Evolutionary conservation across 2,329 filamentous ascomycete genomes (phyloP).

Genomic region (Penicillium sclerotigenum): DNA sequence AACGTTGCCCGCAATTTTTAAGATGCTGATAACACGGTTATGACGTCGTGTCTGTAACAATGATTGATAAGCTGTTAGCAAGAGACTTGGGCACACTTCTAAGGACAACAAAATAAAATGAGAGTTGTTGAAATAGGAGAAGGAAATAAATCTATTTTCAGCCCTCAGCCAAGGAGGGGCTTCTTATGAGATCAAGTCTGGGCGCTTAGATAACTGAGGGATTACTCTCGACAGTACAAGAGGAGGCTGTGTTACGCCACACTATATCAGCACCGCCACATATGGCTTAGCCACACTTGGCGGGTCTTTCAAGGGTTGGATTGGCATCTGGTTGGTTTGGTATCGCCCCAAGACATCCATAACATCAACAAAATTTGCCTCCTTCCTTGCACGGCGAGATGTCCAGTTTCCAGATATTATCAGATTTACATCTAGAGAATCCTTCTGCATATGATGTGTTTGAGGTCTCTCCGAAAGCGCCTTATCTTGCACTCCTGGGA

Average conservation of each 20-base stretch:
- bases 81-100: background rate
- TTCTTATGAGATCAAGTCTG: constrained; percentile 18
- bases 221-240: background rate
- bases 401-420: constrained; percentile 49
- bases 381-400: constrained; percentile 1
- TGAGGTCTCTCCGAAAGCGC: constrained; percentile 47
- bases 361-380: background rate
- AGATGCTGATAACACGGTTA: constrained; percentile 17
- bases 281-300: constrained; percentile 1
- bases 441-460: constrained; percentile 52
- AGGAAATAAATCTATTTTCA: constrained; percentile 3
- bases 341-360: background rate
- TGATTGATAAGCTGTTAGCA: background rate
- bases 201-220: constrained; percentile 24
- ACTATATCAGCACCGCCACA: constrained; percentile 25
- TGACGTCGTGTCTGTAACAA: constrained; percentile 17
- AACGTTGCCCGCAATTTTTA: constrained; percentile 4
- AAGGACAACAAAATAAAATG: background rate
- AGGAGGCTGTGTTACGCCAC: constrained; percentile 26
- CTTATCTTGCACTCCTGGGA: constrained; percentile 55
- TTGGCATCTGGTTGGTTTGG: background rate
- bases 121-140: background rate
- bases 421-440: constrained; percentile 57
- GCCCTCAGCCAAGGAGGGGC: constrained; percentile 9
- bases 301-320: background rate